phyloP scores from a whole-genome alignment of 768 basidiomycete species.

The Amanita molliuscula region DNA sequence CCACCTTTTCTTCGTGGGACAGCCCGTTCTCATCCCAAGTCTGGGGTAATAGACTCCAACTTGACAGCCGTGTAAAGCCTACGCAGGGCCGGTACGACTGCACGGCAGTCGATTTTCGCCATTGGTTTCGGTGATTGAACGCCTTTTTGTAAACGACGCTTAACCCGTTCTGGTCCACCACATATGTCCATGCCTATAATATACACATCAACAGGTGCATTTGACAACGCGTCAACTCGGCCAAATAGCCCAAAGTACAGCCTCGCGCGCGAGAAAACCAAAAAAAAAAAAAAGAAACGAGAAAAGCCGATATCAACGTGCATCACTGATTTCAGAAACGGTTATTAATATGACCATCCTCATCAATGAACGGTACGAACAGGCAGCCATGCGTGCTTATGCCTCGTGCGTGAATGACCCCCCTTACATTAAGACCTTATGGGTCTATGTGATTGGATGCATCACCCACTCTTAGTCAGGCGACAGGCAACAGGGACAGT shows the following conservation, averaged over 20 bases:
- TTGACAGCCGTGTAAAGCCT: not conserved
- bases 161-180: not conserved
- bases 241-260: not conserved
- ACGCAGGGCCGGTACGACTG: not conserved
- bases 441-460: not conserved
- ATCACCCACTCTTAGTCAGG: not conserved
- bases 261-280: not conserved
- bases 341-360: not conserved
- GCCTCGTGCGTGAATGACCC: not conserved
- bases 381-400: not conserved
- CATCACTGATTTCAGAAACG: not conserved
- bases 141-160: not conserved
- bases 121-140: not conserved
- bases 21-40: not conserved
- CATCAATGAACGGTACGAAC: not conserved
- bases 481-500: too few relatives aligned
- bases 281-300: too few relatives aligned
- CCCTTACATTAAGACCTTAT: not conserved
- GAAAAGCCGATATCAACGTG: not conserved
- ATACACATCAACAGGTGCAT: not conserved
- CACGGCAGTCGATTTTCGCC: not conserved
- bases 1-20: not conserved
- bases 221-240: not conserved
- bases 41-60: slow-evolving; percentile 3
- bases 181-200: not conserved